Evolutionary conservation across 2,329 filamentous ascomycete genomes (phyloP).

Genomic region (Pseudogymnoascus sp.): DNA sequence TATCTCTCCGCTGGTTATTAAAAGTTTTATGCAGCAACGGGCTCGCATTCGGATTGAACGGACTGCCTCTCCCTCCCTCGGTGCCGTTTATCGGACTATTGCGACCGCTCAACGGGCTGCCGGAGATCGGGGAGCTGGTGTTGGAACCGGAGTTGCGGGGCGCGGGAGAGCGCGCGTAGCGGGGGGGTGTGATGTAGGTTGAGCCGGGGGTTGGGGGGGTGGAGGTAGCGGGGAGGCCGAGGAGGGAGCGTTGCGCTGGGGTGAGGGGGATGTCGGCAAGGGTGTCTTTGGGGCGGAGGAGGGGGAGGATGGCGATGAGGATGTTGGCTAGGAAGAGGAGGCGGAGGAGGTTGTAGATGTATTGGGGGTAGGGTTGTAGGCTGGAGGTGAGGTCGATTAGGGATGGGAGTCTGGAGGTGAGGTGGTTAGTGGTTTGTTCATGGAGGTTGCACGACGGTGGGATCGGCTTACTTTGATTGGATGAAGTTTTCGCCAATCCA

Average conservation of each 20-base stretch:
- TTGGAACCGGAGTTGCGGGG: conserved; percentile 37
- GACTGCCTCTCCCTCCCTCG: background rate
- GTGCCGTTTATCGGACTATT: background rate
- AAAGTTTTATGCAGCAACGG: conserved; percentile 63
- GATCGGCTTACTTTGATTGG: conserved; percentile 28
- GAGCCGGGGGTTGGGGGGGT: conserved; percentile 58
- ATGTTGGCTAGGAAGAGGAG: conserved; percentile 64
- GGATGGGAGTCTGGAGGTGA: conserved; percentile 22
- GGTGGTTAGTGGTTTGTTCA: background rate
- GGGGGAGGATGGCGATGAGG: conserved; percentile 58
- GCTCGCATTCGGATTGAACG: conserved; percentile 44
- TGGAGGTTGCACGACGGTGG: conserved; percentile 1
- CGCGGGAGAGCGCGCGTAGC: conserved; percentile 69
- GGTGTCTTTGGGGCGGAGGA: conserved; percentile 65
- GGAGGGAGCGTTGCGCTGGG: conserved; percentile 73
- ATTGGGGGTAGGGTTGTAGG: conserved; percentile 22
- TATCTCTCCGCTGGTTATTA: conserved; percentile 44
- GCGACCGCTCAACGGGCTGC: background rate
- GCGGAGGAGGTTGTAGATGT: conserved; percentile 41
- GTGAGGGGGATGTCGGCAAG: conserved; percentile 86
- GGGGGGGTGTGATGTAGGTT: conserved; percentile 75
- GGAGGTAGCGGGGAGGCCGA: conserved; percentile 67
- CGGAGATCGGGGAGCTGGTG: conserved; percentile 3
- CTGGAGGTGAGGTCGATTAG: conserved; percentile 17
- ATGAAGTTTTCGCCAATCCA: conserved; percentile 36